Conservation (phyloP, 108 stramenopile species). For the Skeletonema grethae region DNA sequence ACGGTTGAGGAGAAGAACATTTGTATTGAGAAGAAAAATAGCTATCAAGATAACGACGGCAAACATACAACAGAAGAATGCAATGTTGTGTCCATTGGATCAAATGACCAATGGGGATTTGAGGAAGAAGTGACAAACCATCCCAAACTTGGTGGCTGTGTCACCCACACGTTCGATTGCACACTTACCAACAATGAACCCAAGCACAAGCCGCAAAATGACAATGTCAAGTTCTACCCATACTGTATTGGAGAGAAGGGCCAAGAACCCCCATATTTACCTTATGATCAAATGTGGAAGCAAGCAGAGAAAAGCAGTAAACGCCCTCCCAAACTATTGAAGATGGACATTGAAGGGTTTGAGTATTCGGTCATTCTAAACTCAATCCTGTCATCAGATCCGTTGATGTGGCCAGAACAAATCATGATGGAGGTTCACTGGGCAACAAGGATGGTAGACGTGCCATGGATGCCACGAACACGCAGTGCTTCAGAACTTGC, state of each 20-base stretch:
- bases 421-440: slow-evolving; percentile 57
- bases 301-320: slow-evolving; percentile 4
- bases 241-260: slow-evolving; percentile 26
- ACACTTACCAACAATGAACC: slow-evolving; percentile 21
- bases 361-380: slow-evolving; percentile 35
- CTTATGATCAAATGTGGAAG: slow-evolving; percentile 19
- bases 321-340: slow-evolving; percentile 23
- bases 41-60: not conserved
- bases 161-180: slow-evolving; percentile 34
- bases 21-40: slow-evolving; percentile 13
- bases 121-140: slow-evolving; percentile 21
- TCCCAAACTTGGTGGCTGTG: slow-evolving; percentile 9
- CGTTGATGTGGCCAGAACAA: slow-evolving; percentile 28
- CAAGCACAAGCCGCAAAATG: slow-evolving; percentile 8
- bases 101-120: slow-evolving; percentile 38
- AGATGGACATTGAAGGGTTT: slow-evolving; percentile 44
- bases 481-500: slow-evolving; percentile 42
- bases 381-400: slow-evolving; percentile 18
- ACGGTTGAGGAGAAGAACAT: slow-evolving; percentile 24
- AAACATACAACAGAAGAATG: slow-evolving; percentile 9
- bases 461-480: slow-evolving; percentile 42
- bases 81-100: slow-evolving; percentile 24
- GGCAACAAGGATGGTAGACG: slow-evolving; percentile 51
- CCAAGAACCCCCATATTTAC: slow-evolving; percentile 18
- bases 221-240: slow-evolving; percentile 27